Conservation (phyloP, 345 rosid genomes). For the Pugionium cornutum region DNA sequence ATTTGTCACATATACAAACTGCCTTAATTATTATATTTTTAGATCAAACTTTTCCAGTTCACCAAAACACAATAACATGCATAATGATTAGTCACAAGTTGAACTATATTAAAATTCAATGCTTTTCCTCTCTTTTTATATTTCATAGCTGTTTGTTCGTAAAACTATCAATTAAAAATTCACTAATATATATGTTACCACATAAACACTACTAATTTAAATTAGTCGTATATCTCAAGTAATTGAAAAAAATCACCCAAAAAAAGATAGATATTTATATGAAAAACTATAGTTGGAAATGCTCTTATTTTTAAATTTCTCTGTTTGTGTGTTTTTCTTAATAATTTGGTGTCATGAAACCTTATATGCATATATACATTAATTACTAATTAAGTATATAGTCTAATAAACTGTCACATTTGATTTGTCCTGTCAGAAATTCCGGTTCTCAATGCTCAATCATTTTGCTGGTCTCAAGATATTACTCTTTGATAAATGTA, state of each 20-base stretch:
- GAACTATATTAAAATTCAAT: constrained; percentile 31
- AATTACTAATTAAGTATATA: no score
- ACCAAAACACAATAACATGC: constrained; percentile 39
- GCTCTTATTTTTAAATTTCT: no score
- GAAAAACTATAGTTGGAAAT: no score
- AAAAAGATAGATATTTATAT: no score
- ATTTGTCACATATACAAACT: constrained; percentile 14
- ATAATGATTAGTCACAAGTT: constrained; percentile 44
- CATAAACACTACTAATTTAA: background rate
- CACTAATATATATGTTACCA: no score
- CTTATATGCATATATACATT: no score
- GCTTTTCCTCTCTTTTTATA: constrained; percentile 9
- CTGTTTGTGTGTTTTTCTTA: no score
- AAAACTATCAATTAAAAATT: no score
- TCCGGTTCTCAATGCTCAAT: constrained; percentile 39
- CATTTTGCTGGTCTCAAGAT: constrained; percentile 37
- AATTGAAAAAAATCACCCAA: no score
- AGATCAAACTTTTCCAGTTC: constrained; percentile 27
- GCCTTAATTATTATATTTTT: constrained; percentile 24
- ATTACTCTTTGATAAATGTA: constrained; percentile 18
- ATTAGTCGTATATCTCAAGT: no score
- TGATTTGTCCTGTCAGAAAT: constrained; percentile 40
- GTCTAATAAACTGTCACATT: constrained; percentile 35
- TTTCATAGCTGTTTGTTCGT: constrained; percentile 6
- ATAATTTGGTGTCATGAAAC: no score